Percentiles rank a stretch among this genome's conserved stretches.
Conservation (phyloP, 208 protist genomes). For the Trypanosomatidae sp. region DNA sequence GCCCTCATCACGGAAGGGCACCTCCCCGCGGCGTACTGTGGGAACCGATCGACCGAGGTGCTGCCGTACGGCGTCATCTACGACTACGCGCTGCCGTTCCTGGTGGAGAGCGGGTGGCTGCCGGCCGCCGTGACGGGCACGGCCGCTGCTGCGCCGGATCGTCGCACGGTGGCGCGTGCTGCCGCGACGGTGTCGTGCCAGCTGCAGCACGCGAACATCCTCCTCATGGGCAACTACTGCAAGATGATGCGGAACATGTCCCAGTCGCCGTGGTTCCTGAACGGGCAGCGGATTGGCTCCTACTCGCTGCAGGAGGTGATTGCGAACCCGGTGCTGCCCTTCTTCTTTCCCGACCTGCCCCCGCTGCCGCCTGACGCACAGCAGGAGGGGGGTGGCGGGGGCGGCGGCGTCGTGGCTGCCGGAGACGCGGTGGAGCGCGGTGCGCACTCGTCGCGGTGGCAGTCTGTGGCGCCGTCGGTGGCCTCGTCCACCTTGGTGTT, state of each 20-base stretch:
- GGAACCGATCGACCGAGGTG: conserved; percentile 57
- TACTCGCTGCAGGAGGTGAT: conserved; percentile 89
- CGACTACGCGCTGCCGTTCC: conserved; percentile 70
- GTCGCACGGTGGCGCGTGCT: conserved; percentile 15
- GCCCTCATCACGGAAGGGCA: conserved; percentile 40
- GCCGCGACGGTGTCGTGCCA: conserved; percentile 43
- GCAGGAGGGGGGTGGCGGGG: neutral
- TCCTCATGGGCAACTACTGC: conserved; percentile 82
- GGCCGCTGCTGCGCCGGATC: neutral
- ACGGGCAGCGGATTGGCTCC: conserved; percentile 69
- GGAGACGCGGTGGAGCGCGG: conserved; percentile 13
- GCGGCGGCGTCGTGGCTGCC: neutral
- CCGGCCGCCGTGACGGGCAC: neutral
- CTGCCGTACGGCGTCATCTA: conserved; percentile 77
- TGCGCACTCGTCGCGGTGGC: conserved; percentile 28
- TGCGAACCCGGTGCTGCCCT: conserved; percentile 69
- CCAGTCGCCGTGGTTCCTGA: conserved; percentile 88
- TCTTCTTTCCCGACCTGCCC: conserved; percentile 75
- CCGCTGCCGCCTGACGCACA: conserved; percentile 20
- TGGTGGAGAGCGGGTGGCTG: conserved; percentile 44
- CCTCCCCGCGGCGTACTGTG: conserved; percentile 63
- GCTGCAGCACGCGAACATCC: conserved; percentile 75
- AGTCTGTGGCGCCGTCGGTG: conserved; percentile 28
- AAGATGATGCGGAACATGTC: conserved; percentile 86
- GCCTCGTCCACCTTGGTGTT: conserved; percentile 42